Conservation (phyloP, 768 basidiomycete genomes). For the Brasilioporus rufonigricans region DNA sequence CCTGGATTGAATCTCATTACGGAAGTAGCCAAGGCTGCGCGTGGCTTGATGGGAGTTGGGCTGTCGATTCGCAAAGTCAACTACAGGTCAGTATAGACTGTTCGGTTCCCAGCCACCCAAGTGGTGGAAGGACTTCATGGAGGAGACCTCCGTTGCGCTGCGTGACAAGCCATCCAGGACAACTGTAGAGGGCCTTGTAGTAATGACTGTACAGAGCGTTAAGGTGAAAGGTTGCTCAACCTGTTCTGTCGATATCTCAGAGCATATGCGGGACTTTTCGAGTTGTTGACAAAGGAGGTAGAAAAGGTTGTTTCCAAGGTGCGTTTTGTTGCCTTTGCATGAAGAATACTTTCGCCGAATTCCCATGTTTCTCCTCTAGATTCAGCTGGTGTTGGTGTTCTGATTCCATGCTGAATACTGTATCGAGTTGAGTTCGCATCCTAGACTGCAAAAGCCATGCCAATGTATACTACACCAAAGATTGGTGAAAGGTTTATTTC, state of each 20-base stretch:
- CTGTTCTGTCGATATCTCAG: neutral
- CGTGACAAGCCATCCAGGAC: neutral
- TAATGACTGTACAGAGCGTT: neutral
- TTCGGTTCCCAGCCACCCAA: neutral
- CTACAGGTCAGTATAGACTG: neutral
- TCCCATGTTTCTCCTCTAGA: neutral
- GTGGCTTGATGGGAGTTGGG: neutral
- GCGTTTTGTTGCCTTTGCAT: neutral
- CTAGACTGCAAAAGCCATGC: neutral
- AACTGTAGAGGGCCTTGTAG: neutral
- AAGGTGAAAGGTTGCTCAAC: neutral
- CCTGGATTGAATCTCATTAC: slow-evolving; percentile 11
- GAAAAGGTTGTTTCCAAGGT: slow-evolving; percentile 1
- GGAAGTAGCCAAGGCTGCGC: neutral
- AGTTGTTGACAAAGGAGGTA: neutral
- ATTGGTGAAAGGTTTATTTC: neutral
- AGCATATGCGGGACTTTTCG: neutral
- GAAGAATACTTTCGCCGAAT: neutral
- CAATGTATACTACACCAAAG: neutral
- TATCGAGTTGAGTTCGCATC: neutral
- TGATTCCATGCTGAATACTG: neutral
- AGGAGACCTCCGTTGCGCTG: neutral
- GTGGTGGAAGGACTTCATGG: slow-evolving; percentile 23
- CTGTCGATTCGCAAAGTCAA: neutral
- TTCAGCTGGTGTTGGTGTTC: neutral